phyloP scores from a whole-genome alignment of 1,139 yeast species.

The Geotrichum bryndzae region DNA sequence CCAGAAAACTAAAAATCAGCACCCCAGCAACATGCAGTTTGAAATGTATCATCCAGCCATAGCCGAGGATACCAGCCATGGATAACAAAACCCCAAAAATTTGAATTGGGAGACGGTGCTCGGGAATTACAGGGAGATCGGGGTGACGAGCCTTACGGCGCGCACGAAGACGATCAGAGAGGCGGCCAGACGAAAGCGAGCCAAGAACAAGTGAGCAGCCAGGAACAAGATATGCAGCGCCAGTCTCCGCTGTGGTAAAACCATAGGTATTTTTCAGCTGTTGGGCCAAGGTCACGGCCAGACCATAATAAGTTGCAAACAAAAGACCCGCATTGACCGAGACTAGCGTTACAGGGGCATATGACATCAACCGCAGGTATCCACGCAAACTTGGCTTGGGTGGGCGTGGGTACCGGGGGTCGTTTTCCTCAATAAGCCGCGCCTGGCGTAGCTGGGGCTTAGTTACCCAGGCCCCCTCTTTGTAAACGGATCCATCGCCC shows the following conservation, averaged over 20 bases:
- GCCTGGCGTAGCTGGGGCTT: slow-evolving; percentile 34
- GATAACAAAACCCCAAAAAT: slow-evolving; percentile 43
- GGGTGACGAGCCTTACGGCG: slow-evolving; percentile 31
- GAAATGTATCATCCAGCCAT: slow-evolving; percentile 50
- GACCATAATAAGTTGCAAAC: slow-evolving; percentile 52
- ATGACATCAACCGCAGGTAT: slow-evolving; percentile 39
- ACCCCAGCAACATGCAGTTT: slow-evolving; percentile 43
- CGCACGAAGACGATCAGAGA: slow-evolving; percentile 42
- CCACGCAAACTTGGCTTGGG: slow-evolving; percentile 43
- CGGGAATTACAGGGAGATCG: slow-evolving; percentile 39
- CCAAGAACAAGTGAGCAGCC: slow-evolving; percentile 43
- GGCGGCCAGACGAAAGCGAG: slow-evolving; percentile 46
- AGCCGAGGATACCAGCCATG: slow-evolving; percentile 46
- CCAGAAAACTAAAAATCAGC: slow-evolving; percentile 43
- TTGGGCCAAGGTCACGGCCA: slow-evolving; percentile 47
- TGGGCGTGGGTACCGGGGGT: slow-evolving; percentile 40
- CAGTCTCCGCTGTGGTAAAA: slow-evolving; percentile 38
- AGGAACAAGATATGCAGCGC: slow-evolving; percentile 50
- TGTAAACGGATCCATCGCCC: slow-evolving; percentile 43
- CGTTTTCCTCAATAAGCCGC: slow-evolving; percentile 28
- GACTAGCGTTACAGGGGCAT: slow-evolving; percentile 44
- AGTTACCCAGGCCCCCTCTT: slow-evolving; percentile 29
- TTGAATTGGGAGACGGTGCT: slow-evolving; percentile 45
- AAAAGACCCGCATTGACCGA: slow-evolving; percentile 48
- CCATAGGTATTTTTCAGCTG: slow-evolving; percentile 39